phyloP scores from a whole-genome alignment of 331 rosid species.

The Telfairia occidentalis region DNA sequence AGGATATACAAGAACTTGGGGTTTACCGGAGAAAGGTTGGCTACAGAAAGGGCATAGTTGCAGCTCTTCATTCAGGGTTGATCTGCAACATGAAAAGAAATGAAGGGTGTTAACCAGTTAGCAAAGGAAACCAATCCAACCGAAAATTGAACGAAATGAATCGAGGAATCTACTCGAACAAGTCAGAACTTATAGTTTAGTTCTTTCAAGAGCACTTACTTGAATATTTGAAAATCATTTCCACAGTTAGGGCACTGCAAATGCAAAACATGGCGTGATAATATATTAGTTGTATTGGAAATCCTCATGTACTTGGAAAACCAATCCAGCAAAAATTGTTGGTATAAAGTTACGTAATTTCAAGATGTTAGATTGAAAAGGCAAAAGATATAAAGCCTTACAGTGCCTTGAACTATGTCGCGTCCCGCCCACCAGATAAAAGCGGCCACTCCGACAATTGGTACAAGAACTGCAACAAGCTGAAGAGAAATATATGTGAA shows the following conservation, averaged over 20 bases:
- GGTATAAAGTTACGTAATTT: background rate
- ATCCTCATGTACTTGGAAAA: background rate
- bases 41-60: conserved; percentile 86
- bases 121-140: background rate
- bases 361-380: background rate
- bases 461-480: conserved; percentile 68
- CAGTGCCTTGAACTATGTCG: conserved; percentile 82
- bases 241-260: conserved; percentile 96
- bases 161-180: background rate
- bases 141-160: background rate
- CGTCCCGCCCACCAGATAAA: conserved; percentile 97
- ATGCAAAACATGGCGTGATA: conserved; percentile 18
- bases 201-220: conserved; percentile 43
- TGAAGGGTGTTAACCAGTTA: background rate
- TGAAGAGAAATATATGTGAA: conserved; percentile 23
- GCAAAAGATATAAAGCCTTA: conserved; percentile 32
- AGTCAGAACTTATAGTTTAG: background rate
- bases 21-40: conserved; percentile 81
- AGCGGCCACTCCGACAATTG: conserved; percentile 79
- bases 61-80: conserved; percentile 60
- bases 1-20: background rate
- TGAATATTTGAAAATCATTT: conserved; percentile 86
- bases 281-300: background rate
- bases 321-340: background rate
- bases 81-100: conserved; percentile 33